Evolutionary conservation across 2,329 filamentous ascomycete genomes (phyloP).

Genomic region (Monilinia laxa): DNA sequence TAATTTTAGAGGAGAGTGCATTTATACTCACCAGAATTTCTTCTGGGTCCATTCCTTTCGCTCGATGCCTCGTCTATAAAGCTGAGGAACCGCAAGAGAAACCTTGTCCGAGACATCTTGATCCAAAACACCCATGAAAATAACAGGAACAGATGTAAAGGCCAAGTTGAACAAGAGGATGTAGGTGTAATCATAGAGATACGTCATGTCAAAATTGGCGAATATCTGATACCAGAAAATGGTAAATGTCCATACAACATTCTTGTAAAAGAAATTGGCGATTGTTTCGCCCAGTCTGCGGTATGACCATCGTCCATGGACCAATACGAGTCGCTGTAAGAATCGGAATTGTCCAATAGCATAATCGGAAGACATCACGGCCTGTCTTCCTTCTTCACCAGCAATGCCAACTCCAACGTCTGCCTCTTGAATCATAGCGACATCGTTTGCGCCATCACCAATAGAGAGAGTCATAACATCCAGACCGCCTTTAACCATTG

Average conservation of each 20-base stretch:
- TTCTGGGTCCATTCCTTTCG: conserved; percentile 91
- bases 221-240: conserved; percentile 98
- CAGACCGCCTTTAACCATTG: conserved; percentile 90
- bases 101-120: conserved; percentile 95
- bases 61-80: conserved; percentile 94
- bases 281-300: conserved; percentile 87
- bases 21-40: conserved; percentile 85
- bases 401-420: conserved; percentile 96
- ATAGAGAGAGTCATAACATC: conserved; percentile 96
- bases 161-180: conserved; percentile 95
- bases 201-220: conserved; percentile 93
- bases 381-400: conserved; percentile 87
- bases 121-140: conserved; percentile 93
- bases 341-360: conserved; percentile 93
- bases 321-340: conserved; percentile 78
- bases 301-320: conserved; percentile 97
- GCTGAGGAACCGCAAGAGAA: conserved; percentile 88
- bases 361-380: conserved; percentile 95
- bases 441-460: conserved; percentile 92
- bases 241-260: conserved; percentile 94
- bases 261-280: conserved; percentile 99
- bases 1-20: neutral
- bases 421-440: conserved; percentile 96
- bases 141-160: conserved; percentile 92
- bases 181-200: conserved; percentile 97